Evolutionary conservation across 148 eudicot species (phyloP).

Genomic region (Cornus suecica): DNA sequence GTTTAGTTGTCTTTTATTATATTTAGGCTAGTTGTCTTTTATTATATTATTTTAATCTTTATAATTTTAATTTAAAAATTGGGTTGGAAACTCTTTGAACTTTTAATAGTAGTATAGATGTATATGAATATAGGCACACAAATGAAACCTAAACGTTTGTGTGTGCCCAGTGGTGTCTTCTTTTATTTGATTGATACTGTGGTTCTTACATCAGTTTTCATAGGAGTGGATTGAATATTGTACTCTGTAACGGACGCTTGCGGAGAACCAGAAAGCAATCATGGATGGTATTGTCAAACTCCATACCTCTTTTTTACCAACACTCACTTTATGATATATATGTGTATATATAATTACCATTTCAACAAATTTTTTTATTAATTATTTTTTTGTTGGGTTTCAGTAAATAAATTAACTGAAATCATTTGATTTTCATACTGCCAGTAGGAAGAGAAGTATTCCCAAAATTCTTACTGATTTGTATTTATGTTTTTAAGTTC

Average conservation of each 20-base stretch:
- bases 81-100: too few relatives aligned
- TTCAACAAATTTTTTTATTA: not conserved
- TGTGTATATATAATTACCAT: not conserved
- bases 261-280: slow-evolving; percentile 24
- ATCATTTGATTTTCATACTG: not conserved
- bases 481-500: not conserved
- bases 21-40: too few relatives aligned
- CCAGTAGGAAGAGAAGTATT: too few relatives aligned
- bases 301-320: not conserved
- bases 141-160: too few relatives aligned
- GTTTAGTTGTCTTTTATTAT: too few relatives aligned
- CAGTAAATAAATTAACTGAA: not conserved
- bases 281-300: slow-evolving; percentile 44
- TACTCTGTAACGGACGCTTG: not conserved
- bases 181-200: slow-evolving; percentile 1
- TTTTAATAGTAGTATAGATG: too few relatives aligned
- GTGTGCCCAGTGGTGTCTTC: not conserved
- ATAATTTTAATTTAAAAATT: too few relatives aligned
- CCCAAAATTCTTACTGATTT: not conserved
- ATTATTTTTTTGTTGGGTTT: not conserved
- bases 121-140: too few relatives aligned
- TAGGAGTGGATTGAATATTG: not conserved
- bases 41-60: too few relatives aligned
- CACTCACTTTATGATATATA: too few relatives aligned
- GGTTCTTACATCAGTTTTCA: not conserved